These are phyloP conservation scores for Moesziomyces parantarcticus DNA, from an alignment of 1,284 basidiomycete species.

Conservation along the genomic window DNA sequence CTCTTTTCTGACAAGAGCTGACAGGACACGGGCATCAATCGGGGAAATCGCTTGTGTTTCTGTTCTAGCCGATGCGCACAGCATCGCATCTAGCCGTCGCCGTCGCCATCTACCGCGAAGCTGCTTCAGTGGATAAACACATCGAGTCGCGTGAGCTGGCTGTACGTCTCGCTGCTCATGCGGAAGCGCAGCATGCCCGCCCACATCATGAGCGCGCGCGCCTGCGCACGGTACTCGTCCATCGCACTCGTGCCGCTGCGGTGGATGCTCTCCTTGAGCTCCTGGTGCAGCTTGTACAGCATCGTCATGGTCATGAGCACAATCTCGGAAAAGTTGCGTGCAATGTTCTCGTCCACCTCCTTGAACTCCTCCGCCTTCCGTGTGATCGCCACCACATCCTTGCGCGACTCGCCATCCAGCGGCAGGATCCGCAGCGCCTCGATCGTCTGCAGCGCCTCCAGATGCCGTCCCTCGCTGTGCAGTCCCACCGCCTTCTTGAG, in stretches of 20 bases:
- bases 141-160: slow-evolving; percentile 65
- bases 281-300: slow-evolving; percentile 72
- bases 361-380: slow-evolving; percentile 90
- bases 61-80: too few species aligned
- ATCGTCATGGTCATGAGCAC: slow-evolving; percentile 94
- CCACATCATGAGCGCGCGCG: slow-evolving; percentile 66
- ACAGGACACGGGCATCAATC: too few species aligned
- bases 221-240: slow-evolving; percentile 62
- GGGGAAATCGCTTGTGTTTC: too few species aligned
- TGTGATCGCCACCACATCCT: slow-evolving; percentile 84
- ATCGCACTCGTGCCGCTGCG: slow-evolving; percentile 51
- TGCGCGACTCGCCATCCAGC: slow-evolving; percentile 73
- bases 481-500: slow-evolving; percentile 84
- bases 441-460: slow-evolving; percentile 84
- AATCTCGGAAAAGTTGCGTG: slow-evolving; percentile 88
- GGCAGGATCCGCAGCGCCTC: slow-evolving; percentile 90
- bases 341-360: slow-evolving; percentile 83
- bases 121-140: slow-evolving; percentile 36
- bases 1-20: too few species aligned
- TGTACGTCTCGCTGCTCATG: slow-evolving; percentile 67
- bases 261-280: slow-evolving; percentile 61
- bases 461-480: slow-evolving; percentile 78
- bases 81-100: too few species aligned
- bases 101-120: too few species aligned
- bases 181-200: slow-evolving; percentile 66